A percentile compares a stretch with the other conserved stretches of the same genome.
Evolutionary conservation across 768 basidiomycete species (phyloP).

Genomic region (Tylopilus subfusipes): DNA sequence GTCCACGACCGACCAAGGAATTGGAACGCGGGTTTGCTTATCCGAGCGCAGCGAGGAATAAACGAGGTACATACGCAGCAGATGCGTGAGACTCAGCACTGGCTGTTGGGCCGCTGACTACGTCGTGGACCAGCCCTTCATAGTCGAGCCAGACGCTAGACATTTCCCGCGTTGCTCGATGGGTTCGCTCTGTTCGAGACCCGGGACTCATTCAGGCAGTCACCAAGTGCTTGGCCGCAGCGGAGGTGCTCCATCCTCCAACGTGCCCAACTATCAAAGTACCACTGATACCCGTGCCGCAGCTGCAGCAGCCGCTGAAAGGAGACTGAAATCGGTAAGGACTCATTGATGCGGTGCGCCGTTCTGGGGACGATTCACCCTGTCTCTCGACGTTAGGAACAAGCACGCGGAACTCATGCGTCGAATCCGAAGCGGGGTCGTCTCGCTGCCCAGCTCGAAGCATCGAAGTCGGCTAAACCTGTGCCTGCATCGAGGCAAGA

Average conservation of each 20-base stretch:
- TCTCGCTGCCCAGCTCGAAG: slow-evolving; percentile 42
- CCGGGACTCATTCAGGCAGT: slow-evolving; percentile 38
- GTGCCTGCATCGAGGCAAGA: slow-evolving; percentile 39
- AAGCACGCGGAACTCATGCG: slow-evolving; percentile 40
- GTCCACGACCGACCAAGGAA: background rate
- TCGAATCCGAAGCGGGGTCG: slow-evolving; percentile 45
- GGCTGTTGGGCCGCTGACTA: background rate
- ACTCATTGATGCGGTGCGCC: background rate
- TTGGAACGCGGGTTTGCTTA: background rate
- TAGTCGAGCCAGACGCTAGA: no score
- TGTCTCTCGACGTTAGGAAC: slow-evolving; percentile 30
- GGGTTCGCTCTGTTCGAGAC: slow-evolving; percentile 60
- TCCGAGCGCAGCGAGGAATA: slow-evolving; percentile 13
- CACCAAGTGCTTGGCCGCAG: slow-evolving; percentile 54
- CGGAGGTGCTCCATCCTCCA: slow-evolving; percentile 30
- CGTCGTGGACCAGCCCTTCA: no score
- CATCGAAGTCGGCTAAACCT: slow-evolving; percentile 34
- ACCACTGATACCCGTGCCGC: slow-evolving; percentile 47
- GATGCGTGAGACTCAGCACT: slow-evolving; percentile 17
- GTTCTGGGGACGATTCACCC: slow-evolving; percentile 25
- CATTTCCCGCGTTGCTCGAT: slow-evolving; percentile 28
- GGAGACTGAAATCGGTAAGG: slow-evolving; percentile 54
- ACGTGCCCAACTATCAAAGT: slow-evolving; percentile 22
- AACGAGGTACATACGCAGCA: slow-evolving; percentile 19
- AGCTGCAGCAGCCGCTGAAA: slow-evolving; percentile 62